Base-by-base conservation (phyloP, 176 grass and related monocot genomes). In the Juncus effusus region DNA sequence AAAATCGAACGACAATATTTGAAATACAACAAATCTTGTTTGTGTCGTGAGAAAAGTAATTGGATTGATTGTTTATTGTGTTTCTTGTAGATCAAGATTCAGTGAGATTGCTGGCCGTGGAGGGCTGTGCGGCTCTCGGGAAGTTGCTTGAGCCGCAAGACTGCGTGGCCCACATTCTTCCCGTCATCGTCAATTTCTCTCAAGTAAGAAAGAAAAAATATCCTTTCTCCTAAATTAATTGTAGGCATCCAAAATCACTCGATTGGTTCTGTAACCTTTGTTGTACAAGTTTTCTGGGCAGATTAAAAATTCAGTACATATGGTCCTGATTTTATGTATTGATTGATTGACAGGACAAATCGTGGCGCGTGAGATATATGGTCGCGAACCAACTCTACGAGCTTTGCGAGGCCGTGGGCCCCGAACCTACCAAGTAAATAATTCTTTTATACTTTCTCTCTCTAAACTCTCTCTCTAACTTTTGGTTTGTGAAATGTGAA, bases 291-390 rank as follows among this genome's bases (percentile, higher is more conserved):
- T 40, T 8, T 3, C 49, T 2, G 44, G 51, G 49, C 35, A 55
- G 44, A 13, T 70, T 13, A 3, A 70, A 70, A 40, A 3, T 40
- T 16, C 11, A 49, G 38, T 42, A 74, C 35, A n/a, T 13, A 69
- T 41, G 0, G 47, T 68, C 11, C 60, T 36, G 9, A 65, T 52
- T 37, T 56, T 16, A 4, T 3, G 38, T 12, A 40, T 9, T 72
- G 40, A 37, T 55, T 63, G 47, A 51, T 66, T 51, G 38, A 74
- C 76, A 93, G 94, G 94, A 99, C 69, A 99, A 99, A 83, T 99
- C 94, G 3, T 99, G 94, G 94, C 88, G 85, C 78, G 94, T 93
- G 9, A 82, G 88, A 7, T 99, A 99, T 58, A 99, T 99, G 94
- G 94, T 99, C 40, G 94, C 94, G 54, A 99, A 99, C 77, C 88